Evolutionary conservation across 1,284 basidiomycete genomes (phyloP), one percentile per base, ranked within the genome.

Genomic region (Rhodotorula sp.): DNA sequence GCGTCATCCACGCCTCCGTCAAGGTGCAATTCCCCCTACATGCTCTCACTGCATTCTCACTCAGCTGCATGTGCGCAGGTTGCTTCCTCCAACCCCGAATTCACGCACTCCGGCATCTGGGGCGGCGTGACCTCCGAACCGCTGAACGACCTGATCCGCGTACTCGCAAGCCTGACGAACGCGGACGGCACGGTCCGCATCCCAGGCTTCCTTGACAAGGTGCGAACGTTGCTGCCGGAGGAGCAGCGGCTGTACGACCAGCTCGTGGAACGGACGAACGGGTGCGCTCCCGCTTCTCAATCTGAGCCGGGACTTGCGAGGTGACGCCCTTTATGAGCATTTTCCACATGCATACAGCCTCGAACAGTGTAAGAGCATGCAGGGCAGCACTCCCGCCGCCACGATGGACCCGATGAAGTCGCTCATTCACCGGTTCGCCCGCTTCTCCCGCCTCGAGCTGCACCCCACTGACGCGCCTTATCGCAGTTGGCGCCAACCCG

Each of bases 71-170:
- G 21, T 27, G 71, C 41, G 44, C 53, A 76, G 75, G 71, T 82
- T 76, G 67, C 66, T 6, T 75, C 79, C 56, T 74, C 37, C 83
- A 86, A 25, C 88, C 90, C 0, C 93, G 53, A 63, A 78, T 83
- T 91, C 50, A 51, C 50, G 56, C 93, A 96, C 81, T 94, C 92
- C 21, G 96, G 96, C 76, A 88, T 98, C 15, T 92, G 97, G 78
- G 96, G 96, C 51, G 96, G 96, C 37, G 90, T 80, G 67, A 64
- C 72, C 62, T 44, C 61, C 51, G 69, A 74, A 67, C 66, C 70
- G 51, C 61, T 55, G 32, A 55, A 70, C 56, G 66, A 66, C 71
- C 91, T 93, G 87, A 85, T 97, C 41, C 88, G 89, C 59, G 83
- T 97, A 10, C 85, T 98, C 15, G 87, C 89, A 0, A 89, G 87